A percentile compares a stretch with the other conserved stretches of the same genome.
Evolutionary conservation across 768 basidiomycete species (phyloP).

Genomic region (Butyriboletus loyo): DNA sequence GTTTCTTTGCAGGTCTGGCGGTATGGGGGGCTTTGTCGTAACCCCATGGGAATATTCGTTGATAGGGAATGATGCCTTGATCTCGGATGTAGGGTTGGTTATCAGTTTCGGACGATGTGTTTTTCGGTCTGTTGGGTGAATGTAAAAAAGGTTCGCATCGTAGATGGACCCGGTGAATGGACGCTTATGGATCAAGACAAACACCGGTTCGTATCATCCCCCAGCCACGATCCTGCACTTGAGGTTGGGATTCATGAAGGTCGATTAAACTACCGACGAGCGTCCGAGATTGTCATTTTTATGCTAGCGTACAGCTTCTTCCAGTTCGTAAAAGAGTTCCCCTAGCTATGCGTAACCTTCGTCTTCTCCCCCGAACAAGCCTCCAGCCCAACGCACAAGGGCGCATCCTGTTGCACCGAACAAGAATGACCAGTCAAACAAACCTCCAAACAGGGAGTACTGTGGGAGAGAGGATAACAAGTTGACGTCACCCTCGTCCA

Average conservation of each 20-base stretch:
- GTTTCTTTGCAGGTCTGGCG: slow-evolving; percentile 70
- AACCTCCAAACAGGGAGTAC: slow-evolving; percentile 67
- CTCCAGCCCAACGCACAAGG: slow-evolving; percentile 53
- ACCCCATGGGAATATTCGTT: neutral
- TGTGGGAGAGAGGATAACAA: slow-evolving; percentile 71
- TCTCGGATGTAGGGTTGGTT: slow-evolving; percentile 1
- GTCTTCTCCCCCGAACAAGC: slow-evolving; percentile 22
- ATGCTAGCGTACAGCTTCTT: slow-evolving; percentile 4
- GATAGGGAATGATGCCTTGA: neutral
- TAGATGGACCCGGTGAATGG: neutral
- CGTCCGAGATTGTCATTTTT: neutral
- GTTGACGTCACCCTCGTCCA: slow-evolving; percentile 34
- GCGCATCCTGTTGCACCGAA: slow-evolving; percentile 50
- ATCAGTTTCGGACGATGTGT: slow-evolving; percentile 9
- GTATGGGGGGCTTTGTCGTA: slow-evolving; percentile 66
- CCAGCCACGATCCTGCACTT: neutral
- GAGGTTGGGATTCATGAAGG: neutral
- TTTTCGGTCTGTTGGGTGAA: neutral
- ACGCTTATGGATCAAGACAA: neutral
- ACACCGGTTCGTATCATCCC: neutral
- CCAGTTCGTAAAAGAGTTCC: neutral
- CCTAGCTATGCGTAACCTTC: slow-evolving; percentile 9
- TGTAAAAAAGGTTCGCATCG: neutral
- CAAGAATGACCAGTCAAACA: slow-evolving; percentile 76
- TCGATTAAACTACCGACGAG: neutral